These are phyloP conservation scores for Calonectria hongkongensis DNA, from an alignment of 2,329 filamentous ascomycete genomes.

Conservation along the genomic window DNA sequence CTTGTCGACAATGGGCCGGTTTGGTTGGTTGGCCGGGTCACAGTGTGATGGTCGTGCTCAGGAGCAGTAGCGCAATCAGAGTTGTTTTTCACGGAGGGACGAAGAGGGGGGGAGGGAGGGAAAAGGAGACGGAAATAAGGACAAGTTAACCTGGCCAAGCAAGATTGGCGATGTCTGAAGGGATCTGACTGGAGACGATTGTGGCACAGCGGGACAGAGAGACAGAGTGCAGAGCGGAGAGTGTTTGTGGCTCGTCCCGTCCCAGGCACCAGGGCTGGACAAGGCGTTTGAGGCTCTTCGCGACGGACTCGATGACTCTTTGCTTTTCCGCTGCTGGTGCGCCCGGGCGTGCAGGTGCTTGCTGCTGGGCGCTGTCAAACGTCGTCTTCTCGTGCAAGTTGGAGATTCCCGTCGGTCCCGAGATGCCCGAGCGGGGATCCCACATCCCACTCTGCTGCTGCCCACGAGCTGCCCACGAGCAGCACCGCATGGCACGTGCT, in stretches of 20 bases:
- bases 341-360: background rate
- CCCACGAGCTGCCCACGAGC: slow-evolving; percentile 14
- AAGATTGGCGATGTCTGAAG: background rate
- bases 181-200: background rate
- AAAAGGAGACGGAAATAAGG: slow-evolving; percentile 17
- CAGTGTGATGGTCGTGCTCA: background rate
- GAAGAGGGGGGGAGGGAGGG: background rate
- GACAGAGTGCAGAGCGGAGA: background rate
- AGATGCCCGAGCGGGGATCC: slow-evolving; percentile 33
- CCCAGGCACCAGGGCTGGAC: slow-evolving; percentile 14
- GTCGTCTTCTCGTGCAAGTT: background rate
- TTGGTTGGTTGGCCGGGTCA: slow-evolving; percentile 7
- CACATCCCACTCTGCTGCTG: slow-evolving; percentile 11
- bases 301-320: background rate
- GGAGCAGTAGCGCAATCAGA: background rate
- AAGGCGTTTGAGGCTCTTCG: background rate
- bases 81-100: background rate
- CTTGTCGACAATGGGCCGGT: slow-evolving; percentile 17
- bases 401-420: slow-evolving; percentile 41
- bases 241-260: background rate
- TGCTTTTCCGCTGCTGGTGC: background rate
- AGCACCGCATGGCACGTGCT: background rate
- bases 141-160: background rate
- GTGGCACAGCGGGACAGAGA: background rate
- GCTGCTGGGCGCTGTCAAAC: background rate